A percentile compares a stretch with the other conserved stretches of the same genome.
Conservation (phyloP, 257 asterid genomes). For the Ocimum tenuiflorum region DNA sequence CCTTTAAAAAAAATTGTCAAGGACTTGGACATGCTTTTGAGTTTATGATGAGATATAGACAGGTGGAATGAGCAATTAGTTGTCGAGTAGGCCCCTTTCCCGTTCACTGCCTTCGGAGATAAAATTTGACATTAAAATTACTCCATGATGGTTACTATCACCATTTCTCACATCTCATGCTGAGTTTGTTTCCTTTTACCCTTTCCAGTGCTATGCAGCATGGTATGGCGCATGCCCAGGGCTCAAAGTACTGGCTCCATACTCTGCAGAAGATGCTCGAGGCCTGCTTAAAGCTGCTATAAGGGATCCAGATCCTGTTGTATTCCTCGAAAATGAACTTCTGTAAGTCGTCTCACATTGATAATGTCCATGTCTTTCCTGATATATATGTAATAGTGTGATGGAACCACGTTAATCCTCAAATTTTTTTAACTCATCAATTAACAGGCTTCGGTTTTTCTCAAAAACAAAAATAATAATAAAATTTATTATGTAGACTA, state of each 20-base stretch:
- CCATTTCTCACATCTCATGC: not conserved
- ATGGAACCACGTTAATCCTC: not conserved
- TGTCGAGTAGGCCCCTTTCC: too few species aligned
- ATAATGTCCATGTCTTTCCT: not conserved
- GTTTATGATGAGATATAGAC: too few species aligned
- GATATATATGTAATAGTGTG: not conserved
- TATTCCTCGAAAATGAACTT: constrained; percentile 84
- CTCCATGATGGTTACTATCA: too few species aligned
- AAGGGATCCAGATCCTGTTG: constrained; percentile 90
- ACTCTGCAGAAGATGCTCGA: constrained; percentile 88
- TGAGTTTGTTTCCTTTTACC: not conserved
- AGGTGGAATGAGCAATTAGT: too few species aligned
- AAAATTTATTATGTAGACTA: too few species aligned
- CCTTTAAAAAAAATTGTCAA: too few species aligned
- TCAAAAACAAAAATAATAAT: too few species aligned
- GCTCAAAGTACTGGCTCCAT: constrained; percentile 76
- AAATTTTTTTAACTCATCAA: too few species aligned
- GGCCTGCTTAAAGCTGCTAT: constrained; percentile 93
- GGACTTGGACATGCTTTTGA: too few species aligned
- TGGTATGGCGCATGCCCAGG: constrained; percentile 86
- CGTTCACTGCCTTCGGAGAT: too few species aligned
- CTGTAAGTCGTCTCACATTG: constrained; percentile 38
- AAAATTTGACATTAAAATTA: too few species aligned
- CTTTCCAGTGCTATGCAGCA: constrained; percentile 81
- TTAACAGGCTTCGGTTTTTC: too few species aligned